Base-by-base conservation (phyloP, 192 early-diverging fungal species). In the Backusella australiensis region DNA sequence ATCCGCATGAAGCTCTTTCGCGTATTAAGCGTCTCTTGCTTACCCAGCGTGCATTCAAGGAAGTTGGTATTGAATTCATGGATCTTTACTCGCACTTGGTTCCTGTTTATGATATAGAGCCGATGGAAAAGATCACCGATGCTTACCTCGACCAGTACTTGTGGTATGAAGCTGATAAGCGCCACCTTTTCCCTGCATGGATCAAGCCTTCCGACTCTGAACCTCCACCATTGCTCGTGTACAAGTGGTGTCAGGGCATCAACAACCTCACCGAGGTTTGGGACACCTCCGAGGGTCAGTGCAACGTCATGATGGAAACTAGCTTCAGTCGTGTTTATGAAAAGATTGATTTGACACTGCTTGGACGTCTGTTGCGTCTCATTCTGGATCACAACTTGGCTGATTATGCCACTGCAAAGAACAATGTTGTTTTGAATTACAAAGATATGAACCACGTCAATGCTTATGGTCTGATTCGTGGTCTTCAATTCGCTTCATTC, bases 381-480 rank as follows among this genome's bases (percentile, higher is more conserved):
- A 95, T 99, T 84, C 85, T 99, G 46, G 98, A 99, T 85, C 98
- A 98, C 89, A 98, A 98, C 81, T 90, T 99, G 89, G 98, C 98
- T n/a, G 98, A 99, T 78, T 99, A 99, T 81, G 97, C 98, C 91
- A 98, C 98, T 0, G 96, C 97, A 77, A 99, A 99, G 87, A 99
- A 99, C 88, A 99, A 99, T 87, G 93, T 99, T 41, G 95, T 93
- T 15, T 82, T 99, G 67, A 96, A 90, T 75, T 99, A 97, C 89
- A 99, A 98, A 87, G 98, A 99, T 77, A 99, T 99, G 98, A 95
- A 95, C 85, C 98, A 99, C 82, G 94, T 97, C 59, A 99, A 99
- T 83, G 89, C 96, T 26, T 97, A 94, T 80, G 98, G 98, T 73
- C 86, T 99, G 44, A 94, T 99, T 76, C 94, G 97, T 77, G 98